Base-by-base conservation (phyloP, 441 rosid genomes). In the Macaranga tanarius region DNA sequence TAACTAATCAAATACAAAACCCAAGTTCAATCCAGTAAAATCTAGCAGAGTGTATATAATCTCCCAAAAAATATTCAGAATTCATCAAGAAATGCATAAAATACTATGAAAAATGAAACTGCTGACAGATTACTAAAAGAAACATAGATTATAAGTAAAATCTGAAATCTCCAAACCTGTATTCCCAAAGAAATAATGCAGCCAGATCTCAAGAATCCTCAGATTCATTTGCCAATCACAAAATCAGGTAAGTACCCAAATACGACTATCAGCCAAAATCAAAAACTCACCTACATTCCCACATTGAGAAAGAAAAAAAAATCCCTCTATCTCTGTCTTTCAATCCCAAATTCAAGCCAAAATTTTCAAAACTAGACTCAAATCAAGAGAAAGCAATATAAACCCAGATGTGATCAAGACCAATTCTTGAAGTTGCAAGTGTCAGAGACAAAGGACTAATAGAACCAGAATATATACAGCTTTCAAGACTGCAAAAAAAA, bases 191-290 rank as follows among this genome's bases (percentile, higher is more conserved):
- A 75, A 79, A 68, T 45, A 73, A 44, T 54, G 90, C 75, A 80
- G 82, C 78, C 81, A 83, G 86, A 79, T 85, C 88, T 72, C 77
- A 75, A 77, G 72, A 81, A 75, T 76, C 80, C 79, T 84, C 87
- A 78, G 80, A 85, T 87, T 87, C 89, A 87, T 83, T 86, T 78
- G 84, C 83, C 77, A 75, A 73, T 26, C 73, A 67, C 67, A 71
- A 69, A 69, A 15, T 72, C 77, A 74, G 76, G 77, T 67, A 64
- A 78, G 69, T 73, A 62, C 62, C 78, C 67, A 38, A 67, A 52
- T 2, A 79, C 47, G 72, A 71, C 48, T 57, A 73, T 58, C 64
- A 71, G 26, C 72, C 47, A 76, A 71, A 69, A 60, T 57, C 28
- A 55, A 58, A 72, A 73, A 61, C 65, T 76, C 78, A 74, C 57